These are phyloP conservation scores for Colletotrichum trifolii DNA, from an alignment of 2,329 filamentous ascomycete genomes.

Conservation along the genomic window DNA sequence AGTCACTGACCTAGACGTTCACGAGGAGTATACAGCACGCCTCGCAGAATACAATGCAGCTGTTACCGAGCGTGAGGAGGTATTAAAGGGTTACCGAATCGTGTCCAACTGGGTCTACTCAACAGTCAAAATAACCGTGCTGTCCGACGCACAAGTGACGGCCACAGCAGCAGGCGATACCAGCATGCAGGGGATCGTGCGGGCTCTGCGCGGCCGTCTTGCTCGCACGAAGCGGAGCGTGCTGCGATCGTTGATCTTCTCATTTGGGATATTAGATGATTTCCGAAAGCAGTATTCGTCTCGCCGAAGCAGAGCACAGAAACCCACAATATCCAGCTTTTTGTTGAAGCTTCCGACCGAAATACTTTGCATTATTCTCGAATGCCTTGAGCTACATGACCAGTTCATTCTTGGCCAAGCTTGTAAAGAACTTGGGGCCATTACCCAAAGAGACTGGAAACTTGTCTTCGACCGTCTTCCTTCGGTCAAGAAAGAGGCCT, in stretches of 20 bases:
- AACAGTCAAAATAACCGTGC: not conserved
- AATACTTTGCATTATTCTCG: not conserved
- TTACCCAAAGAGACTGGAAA: not conserved
- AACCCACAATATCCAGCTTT: not conserved
- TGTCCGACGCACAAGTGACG: slow-evolving; percentile 1
- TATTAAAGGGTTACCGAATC: not conserved
- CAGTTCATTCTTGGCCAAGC: slow-evolving; percentile 2
- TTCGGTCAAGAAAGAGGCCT: not conserved
- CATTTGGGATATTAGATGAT: not conserved
- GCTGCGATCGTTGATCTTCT: not conserved
- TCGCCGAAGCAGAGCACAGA: not conserved
- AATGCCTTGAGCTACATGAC: not conserved
- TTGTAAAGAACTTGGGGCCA: not conserved
- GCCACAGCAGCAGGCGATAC: not conserved
- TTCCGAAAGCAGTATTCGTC: fast-evolving
- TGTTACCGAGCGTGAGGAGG: slow-evolving; percentile 2
- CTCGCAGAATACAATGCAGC: not conserved
- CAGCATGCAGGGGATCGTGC: not conserved
- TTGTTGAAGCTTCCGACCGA: not conserved
- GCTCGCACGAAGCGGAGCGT: not conserved
- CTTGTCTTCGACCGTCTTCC: not conserved
- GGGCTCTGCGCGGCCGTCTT: not conserved
- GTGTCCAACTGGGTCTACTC: not conserved
- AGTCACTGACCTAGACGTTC: not conserved
- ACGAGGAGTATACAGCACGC: not conserved